Evolutionary conservation across 306 rosid species (phyloP).

Genomic region (Gillenia trifoliata): DNA sequence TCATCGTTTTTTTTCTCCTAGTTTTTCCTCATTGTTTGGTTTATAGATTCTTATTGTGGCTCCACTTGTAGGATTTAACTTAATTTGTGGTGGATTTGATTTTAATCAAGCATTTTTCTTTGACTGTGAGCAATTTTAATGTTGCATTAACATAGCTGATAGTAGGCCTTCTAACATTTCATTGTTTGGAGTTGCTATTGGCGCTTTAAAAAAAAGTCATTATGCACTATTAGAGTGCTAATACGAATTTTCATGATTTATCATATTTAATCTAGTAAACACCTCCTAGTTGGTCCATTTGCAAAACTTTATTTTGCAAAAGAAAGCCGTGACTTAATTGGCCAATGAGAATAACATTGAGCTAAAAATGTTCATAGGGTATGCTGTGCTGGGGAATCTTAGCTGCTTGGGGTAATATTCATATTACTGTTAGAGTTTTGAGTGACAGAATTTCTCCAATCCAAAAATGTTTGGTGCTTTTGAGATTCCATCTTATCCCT

Average conservation of each 20-base stretch:
- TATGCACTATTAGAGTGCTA: not conserved
- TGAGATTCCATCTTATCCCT: slow-evolving; percentile 42
- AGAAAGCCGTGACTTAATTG: not conserved
- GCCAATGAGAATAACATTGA: not conserved
- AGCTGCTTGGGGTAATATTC: not conserved
- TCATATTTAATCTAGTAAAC: too few species aligned
- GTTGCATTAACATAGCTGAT: not conserved
- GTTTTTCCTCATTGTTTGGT: not conserved
- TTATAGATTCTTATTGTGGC: not conserved
- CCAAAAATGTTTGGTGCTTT: slow-evolving; percentile 53
- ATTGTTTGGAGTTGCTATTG: not conserved
- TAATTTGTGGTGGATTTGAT: not conserved
- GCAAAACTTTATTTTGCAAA: not conserved
- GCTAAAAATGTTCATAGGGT: not conserved
- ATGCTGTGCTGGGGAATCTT: not conserved
- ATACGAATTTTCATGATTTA: not conserved
- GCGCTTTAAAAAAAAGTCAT: too few species aligned
- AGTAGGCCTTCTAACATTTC: not conserved
- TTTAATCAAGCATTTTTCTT: not conserved
- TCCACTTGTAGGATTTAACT: not conserved
- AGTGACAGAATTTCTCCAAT: slow-evolving; percentile 50
- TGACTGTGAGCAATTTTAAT: too few species aligned
- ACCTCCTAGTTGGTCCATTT: too few species aligned
- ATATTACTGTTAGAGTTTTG: slow-evolving; percentile 48
- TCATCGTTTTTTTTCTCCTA: not conserved